A percentile compares a stretch with the other conserved stretches of the same genome.
phyloP scores from a whole-genome alignment of 2,329 filamentous ascomycete genomes.

The Phyllosticta ampelicida region DNA sequence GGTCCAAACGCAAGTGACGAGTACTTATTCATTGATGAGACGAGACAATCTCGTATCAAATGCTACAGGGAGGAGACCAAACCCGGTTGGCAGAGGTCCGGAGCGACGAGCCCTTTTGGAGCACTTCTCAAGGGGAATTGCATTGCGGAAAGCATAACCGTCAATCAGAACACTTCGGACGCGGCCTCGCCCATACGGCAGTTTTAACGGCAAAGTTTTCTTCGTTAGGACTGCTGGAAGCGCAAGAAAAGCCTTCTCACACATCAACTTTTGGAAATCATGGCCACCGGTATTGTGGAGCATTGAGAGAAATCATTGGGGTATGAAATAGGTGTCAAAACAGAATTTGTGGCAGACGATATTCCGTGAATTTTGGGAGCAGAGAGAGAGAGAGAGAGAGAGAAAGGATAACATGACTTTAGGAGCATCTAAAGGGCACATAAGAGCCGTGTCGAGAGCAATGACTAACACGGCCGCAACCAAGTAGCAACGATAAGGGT shows the following conservation, averaged over 20 bases:
- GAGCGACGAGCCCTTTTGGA: background rate
- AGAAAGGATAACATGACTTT: too few relatives aligned
- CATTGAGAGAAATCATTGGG: too few relatives aligned
- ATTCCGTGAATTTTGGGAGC: too few relatives aligned
- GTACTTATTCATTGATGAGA: background rate
- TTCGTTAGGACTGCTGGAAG: background rate
- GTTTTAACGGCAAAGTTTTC: conserved; percentile 1
- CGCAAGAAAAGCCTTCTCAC: background rate
- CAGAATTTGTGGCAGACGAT: too few relatives aligned
- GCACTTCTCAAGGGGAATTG: background rate
- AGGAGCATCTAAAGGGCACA: too few relatives aligned
- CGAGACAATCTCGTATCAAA: background rate
- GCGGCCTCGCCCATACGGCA: background rate
- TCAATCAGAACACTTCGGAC: conserved; percentile 1
- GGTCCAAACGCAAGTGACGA: background rate
- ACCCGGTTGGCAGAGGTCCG: background rate
- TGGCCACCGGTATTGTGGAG: too few relatives aligned
- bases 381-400: too few relatives aligned
- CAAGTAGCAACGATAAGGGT: too few relatives aligned
- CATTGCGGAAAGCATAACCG: conserved; percentile 6
- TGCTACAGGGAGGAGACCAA: background rate
- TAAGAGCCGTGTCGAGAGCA: too few relatives aligned
- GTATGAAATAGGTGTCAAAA: too few relatives aligned
- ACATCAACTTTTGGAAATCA: background rate
- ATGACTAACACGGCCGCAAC: background rate